Evolutionary conservation across 73 alveolate genomes (phyloP).

Genomic region (Durusdinium trenchii): DNA sequence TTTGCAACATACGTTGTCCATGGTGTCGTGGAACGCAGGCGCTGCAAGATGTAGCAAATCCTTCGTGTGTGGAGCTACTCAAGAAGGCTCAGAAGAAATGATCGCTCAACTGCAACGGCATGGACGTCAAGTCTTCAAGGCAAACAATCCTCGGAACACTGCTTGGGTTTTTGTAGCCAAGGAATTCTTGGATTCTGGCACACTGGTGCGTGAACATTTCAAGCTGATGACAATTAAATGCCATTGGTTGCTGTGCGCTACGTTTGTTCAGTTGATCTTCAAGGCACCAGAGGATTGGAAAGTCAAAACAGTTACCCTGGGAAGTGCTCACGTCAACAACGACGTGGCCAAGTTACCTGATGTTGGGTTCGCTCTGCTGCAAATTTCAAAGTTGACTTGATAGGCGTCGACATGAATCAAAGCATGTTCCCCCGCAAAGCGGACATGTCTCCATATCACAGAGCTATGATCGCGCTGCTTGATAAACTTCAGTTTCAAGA

Average conservation of each 20-base stretch:
- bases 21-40: conserved; percentile 32
- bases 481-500: conserved; percentile 8
- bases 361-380: neutral
- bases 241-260: neutral
- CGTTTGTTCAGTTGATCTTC: neutral
- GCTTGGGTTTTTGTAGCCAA: neutral
- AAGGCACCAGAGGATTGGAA: neutral
- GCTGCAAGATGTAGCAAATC: conserved; percentile 37
- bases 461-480: neutral
- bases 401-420: neutral
- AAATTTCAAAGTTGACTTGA: neutral
- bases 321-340: neutral
- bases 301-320: neutral
- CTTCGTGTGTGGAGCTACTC: conserved; percentile 18
- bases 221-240: too few relatives aligned
- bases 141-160: neutral
- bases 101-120: conserved; percentile 31
- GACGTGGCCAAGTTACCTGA: neutral
- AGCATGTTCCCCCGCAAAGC: neutral
- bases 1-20: neutral
- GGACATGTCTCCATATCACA: neutral
- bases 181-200: neutral
- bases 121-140: conserved; percentile 22
- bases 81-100: conserved; percentile 6
- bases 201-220: neutral